phyloP scores from a whole-genome alignment of 768 basidiomycete species.

The Amanita fuliginea region DNA sequence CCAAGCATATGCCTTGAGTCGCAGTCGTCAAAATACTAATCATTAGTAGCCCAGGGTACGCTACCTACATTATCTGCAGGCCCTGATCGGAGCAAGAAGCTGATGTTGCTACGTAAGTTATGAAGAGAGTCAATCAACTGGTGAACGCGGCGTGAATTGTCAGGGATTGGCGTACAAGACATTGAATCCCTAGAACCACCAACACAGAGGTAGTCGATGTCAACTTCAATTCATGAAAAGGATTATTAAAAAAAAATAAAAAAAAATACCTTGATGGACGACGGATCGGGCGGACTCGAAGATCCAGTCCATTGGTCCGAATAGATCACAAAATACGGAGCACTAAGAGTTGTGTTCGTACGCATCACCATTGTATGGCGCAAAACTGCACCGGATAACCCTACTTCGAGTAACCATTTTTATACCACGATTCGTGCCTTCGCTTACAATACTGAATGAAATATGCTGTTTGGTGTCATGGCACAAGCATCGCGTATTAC shows the following conservation, averaged over 20 bases:
- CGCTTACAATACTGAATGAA: no score
- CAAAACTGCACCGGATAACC: no score
- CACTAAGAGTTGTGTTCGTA: no score
- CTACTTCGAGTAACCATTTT: no score
- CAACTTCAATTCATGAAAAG: no score
- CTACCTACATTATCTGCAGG: neutral
- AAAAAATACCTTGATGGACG: neutral
- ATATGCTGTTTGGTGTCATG: no score
- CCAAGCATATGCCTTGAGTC: neutral
- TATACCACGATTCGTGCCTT: no score
- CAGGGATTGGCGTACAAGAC: neutral
- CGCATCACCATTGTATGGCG: no score
- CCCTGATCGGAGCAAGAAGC: neutral
- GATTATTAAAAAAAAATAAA: neutral
- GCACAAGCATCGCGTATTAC: no score
- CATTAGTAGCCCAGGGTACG: no score
- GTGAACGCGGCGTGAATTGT: neutral
- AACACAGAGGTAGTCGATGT: neutral
- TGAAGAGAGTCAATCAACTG: neutral
- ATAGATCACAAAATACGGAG: constrained; percentile 1
- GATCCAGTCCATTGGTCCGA: neutral
- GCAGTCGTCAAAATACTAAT: neutral
- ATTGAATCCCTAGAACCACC: neutral
- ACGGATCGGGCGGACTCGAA: neutral
- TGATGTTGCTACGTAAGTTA: neutral